phyloP scores from a whole-genome alignment of 2,329 filamentous ascomycete genomes.

The Zymoseptoria pseudotritici region DNA sequence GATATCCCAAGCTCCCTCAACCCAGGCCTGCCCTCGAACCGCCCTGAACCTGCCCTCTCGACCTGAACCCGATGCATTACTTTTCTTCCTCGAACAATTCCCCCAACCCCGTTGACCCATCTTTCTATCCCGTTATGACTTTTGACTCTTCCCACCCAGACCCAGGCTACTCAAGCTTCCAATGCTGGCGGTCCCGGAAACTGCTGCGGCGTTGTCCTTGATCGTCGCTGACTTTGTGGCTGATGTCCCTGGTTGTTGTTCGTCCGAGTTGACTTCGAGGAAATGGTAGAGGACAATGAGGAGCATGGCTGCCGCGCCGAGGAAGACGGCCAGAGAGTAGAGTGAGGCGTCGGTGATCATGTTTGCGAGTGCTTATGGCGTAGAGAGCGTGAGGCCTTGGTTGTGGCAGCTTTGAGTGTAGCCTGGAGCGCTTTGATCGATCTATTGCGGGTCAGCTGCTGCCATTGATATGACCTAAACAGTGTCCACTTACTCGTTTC shows the following conservation, averaged over 20 bases:
- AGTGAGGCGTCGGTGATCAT: constrained; percentile 96
- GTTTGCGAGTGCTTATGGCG: constrained; percentile 27
- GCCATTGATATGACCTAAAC: background rate
- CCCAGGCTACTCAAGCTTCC: background rate
- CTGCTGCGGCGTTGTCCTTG: constrained; percentile 4
- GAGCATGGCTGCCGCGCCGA: constrained; percentile 82
- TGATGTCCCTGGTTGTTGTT: constrained; percentile 5
- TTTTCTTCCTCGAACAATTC: background rate
- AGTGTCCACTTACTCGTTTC: background rate
- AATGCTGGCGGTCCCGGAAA: background rate
- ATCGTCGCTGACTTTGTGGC: background rate
- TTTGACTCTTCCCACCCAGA: background rate
- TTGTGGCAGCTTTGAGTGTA: background rate
- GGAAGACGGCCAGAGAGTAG: constrained; percentile 85
- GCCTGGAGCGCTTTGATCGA: background rate
- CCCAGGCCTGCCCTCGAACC: too few relatives aligned
- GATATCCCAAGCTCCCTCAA: background rate
- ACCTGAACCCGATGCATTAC: background rate
- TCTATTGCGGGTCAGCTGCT: background rate
- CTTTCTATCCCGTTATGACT: background rate
- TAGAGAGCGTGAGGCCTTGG: background rate
- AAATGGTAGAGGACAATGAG: constrained; percentile 94
- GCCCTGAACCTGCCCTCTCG: too few relatives aligned
- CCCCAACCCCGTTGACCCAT: background rate
- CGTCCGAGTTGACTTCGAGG: constrained; percentile 80